phyloP scores from a whole-genome alignment of 2,329 filamentous ascomycete species.

The Arthroderma sp. region DNA sequence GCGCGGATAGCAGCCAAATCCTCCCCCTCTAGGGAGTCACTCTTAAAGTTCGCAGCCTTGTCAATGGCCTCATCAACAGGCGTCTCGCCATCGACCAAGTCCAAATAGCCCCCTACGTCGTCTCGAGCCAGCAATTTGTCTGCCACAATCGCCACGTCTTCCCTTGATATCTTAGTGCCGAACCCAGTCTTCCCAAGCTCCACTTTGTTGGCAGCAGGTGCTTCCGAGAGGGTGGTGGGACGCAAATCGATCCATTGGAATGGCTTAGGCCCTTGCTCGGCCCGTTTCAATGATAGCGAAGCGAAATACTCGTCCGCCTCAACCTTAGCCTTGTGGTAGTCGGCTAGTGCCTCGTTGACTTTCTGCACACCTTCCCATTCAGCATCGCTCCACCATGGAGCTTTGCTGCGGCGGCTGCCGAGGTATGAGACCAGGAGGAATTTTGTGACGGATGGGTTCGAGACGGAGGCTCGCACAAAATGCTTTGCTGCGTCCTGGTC shows the following conservation, averaged over 20 bases:
- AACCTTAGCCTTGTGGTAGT: slow-evolving; percentile 42
- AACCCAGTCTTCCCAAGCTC: slow-evolving; percentile 33
- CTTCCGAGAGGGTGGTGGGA: slow-evolving; percentile 37
- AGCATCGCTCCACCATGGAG: slow-evolving; percentile 39
- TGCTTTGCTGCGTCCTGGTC: slow-evolving; percentile 43
- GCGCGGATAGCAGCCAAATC: slow-evolving; percentile 33
- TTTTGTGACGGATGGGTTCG: slow-evolving; percentile 35
- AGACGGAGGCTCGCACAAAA: slow-evolving; percentile 38
- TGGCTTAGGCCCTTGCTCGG: slow-evolving; percentile 9
- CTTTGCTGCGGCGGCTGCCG: slow-evolving; percentile 34
- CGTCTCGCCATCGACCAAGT: slow-evolving; percentile 40
- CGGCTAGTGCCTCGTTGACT: slow-evolving; percentile 36
- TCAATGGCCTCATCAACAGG: slow-evolving; percentile 34
- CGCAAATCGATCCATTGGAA: slow-evolving; percentile 41
- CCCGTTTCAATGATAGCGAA: slow-evolving; percentile 27
- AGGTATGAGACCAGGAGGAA: slow-evolving; percentile 44
- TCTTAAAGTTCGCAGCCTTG: slow-evolving; percentile 29
- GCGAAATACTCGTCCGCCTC: slow-evolving; percentile 44
- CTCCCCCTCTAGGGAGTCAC: slow-evolving; percentile 39
- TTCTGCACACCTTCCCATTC: slow-evolving; percentile 34
- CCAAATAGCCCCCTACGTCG: slow-evolving; percentile 40
- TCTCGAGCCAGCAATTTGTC: slow-evolving; percentile 36
- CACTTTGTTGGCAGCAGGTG: slow-evolving; percentile 35
- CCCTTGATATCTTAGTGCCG: slow-evolving; percentile 33
- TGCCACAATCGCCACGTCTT: slow-evolving; percentile 40